Conservation (phyloP, 2,329 filamentous ascomycete species). For the Sarocladium strictum region DNA sequence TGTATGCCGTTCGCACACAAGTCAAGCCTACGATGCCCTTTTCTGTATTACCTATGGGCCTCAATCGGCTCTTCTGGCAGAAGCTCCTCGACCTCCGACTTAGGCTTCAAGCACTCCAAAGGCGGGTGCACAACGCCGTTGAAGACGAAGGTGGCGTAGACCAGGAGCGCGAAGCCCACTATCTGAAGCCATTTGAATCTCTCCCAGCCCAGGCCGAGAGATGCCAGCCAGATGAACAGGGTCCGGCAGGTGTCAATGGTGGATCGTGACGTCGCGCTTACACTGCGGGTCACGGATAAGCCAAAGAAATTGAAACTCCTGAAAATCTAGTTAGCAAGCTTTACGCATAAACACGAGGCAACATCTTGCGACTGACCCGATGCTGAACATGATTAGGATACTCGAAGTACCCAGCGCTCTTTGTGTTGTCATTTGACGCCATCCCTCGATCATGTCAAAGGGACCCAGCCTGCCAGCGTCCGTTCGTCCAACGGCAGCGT, state of each 20-base stretch:
- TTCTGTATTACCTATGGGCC: constrained; percentile 35
- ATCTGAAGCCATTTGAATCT: constrained; percentile 97
- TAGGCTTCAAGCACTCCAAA: constrained; percentile 57
- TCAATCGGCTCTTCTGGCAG: constrained; percentile 82
- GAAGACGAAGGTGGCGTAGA: constrained; percentile 96
- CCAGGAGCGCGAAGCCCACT: constrained; percentile 76
- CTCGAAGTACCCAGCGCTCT: constrained; percentile 68
- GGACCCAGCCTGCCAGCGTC: constrained; percentile 70
- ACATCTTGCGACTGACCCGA: constrained; percentile 57
- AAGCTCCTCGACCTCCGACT: constrained; percentile 54
- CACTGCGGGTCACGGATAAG: constrained; percentile 79
- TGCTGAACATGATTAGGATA: constrained; percentile 92
- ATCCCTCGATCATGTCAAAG: constrained; percentile 85
- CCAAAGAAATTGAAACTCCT: constrained; percentile 99
- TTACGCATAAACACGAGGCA: not conserved
- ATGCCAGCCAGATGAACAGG: constrained; percentile 96
- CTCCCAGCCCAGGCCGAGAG: constrained; percentile 90
- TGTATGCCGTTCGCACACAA: not conserved
- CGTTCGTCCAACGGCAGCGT: constrained; percentile 70
- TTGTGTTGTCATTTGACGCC: constrained; percentile 71
- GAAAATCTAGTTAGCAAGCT: constrained; percentile 15
- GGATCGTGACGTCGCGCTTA: constrained; percentile 87
- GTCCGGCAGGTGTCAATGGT: constrained; percentile 98
- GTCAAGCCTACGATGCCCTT: too few relatives aligned
- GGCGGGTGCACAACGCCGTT: constrained; percentile 89